Percentiles rank a stretch among this genome's conserved stretches.
Conservation (phyloP, 176 grass and related monocot genomes). For the Aechmea fasciata region DNA sequence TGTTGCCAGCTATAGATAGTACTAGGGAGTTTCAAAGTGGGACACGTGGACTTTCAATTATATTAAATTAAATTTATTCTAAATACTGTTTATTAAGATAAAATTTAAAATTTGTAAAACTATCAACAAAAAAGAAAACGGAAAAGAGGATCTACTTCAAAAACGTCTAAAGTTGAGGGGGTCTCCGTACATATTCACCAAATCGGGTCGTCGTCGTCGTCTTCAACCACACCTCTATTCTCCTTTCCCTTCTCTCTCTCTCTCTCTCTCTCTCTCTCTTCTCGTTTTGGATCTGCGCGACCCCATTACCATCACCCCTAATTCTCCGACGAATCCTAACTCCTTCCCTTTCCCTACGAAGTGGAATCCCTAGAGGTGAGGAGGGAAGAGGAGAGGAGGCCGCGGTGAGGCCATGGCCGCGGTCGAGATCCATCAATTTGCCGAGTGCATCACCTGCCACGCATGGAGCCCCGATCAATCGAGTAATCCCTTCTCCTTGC, state of each 20-base stretch:
- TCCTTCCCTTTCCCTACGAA: not conserved
- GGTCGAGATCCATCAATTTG: slow-evolving; percentile 81
- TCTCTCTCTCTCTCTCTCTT: not conserved
- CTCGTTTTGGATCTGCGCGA: not conserved
- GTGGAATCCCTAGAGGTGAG: not conserved
- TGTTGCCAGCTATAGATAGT: no score
- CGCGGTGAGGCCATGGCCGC: slow-evolving; percentile 38
- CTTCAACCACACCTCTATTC: not conserved
- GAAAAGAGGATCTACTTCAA: no score
- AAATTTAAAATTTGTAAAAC: no score
- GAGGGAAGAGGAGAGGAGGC: not conserved
- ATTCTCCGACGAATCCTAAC: not conserved
- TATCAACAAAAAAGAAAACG: no score
- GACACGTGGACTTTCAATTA: no score
- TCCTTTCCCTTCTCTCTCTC: not conserved
- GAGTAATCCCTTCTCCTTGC: slow-evolving; percentile 30
- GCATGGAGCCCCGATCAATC: slow-evolving; percentile 86
- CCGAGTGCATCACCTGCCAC: slow-evolving; percentile 98
- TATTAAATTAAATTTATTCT: no score
- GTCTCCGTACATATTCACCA: no score
- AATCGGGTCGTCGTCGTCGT: not conserved
- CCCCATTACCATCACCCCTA: not conserved
- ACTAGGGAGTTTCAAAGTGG: no score
- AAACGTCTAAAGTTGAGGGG: no score
- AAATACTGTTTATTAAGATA: no score